A percentile compares a stretch with the other conserved stretches of the same genome.
Conservation (phyloP, 139 green algal species). For the Medakamo hakoo region DNA sequence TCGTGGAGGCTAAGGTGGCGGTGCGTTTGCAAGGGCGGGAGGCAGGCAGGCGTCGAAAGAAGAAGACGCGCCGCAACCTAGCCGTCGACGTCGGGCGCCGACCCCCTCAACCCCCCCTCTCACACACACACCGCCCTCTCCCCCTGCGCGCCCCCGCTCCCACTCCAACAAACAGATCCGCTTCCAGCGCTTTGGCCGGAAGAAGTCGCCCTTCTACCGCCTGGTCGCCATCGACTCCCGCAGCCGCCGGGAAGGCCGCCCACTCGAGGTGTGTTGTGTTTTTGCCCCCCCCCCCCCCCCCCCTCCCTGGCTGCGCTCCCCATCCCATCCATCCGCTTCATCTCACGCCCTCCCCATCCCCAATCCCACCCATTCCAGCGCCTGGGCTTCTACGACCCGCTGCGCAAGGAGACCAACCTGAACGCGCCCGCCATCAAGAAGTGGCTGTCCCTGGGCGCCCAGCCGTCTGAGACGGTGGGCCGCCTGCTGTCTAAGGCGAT, state of each 20-base stretch:
- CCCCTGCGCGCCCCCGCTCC: too few species aligned
- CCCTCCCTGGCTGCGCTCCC: too few species aligned
- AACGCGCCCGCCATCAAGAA: constrained; percentile 90
- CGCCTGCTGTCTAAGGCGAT: constrained; percentile 67
- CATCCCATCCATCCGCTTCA: too few species aligned
- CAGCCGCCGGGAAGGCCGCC: constrained; percentile 56
- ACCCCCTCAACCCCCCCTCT: neutral
- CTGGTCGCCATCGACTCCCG: constrained; percentile 80
- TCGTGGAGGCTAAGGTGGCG: constrained; percentile 51
- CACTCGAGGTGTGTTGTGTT: constrained; percentile 40
- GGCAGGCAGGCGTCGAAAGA: neutral
- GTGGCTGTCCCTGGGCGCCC: constrained; percentile 69
- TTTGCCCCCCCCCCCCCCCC: too few species aligned
- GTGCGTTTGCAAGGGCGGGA: constrained; percentile 7
- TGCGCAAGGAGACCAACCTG: constrained; percentile 79
- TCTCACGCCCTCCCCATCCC: too few species aligned
- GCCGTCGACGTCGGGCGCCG: neutral
- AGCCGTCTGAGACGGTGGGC: constrained; percentile 71
- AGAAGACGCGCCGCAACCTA: neutral
- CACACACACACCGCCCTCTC: constrained; percentile 1
- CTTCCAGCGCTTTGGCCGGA: constrained; percentile 75
- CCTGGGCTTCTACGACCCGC: constrained; percentile 73
- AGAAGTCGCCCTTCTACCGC: constrained; percentile 75
- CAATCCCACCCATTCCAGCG: too few species aligned
- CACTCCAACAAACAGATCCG: constrained; percentile 38